These are phyloP conservation scores for Penicillium sp. DNA, from an alignment of 2,329 filamentous ascomycete species.

Conservation along the genomic window DNA sequence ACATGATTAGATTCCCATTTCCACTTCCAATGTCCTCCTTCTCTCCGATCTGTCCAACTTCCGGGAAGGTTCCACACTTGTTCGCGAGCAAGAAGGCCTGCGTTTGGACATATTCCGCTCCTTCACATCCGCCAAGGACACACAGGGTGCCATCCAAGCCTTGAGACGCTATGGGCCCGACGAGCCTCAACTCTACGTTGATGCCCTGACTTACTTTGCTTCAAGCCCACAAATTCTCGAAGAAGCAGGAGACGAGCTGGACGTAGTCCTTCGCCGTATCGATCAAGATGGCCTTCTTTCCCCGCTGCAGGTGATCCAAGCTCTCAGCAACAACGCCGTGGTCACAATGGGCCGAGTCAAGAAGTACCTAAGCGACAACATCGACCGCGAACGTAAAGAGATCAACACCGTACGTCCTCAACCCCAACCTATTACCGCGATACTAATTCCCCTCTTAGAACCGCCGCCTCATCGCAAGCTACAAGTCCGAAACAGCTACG, in stretches of 20 bases:
- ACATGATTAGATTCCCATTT: conserved; percentile 60
- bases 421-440: background rate
- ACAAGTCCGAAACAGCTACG: conserved; percentile 73
- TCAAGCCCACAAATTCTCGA: conserved; percentile 74
- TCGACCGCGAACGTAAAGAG: conserved; percentile 79
- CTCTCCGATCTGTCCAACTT: conserved; percentile 90
- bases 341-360: conserved; percentile 98
- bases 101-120: conserved; percentile 95
- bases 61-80: conserved; percentile 80
- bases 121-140: conserved; percentile 89
- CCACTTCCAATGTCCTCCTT: conserved; percentile 88
- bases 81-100: conserved; percentile 88
- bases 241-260: conserved; percentile 82
- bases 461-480: conserved; percentile 72
- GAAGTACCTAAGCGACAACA: conserved; percentile 80
- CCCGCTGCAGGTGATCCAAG: conserved; percentile 92
- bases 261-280: conserved; percentile 75
- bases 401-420: conserved; percentile 54
- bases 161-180: conserved; percentile 85
- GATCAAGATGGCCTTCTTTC: conserved; percentile 90
- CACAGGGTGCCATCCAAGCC: conserved; percentile 80
- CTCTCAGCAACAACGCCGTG: conserved; percentile 69
- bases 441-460: conserved; percentile 49
- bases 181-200: conserved; percentile 86
- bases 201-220: conserved; percentile 88